Base-by-base conservation (phyloP, 1,284 basidiomycete genomes). In the Porphyrellus sp. region DNA sequence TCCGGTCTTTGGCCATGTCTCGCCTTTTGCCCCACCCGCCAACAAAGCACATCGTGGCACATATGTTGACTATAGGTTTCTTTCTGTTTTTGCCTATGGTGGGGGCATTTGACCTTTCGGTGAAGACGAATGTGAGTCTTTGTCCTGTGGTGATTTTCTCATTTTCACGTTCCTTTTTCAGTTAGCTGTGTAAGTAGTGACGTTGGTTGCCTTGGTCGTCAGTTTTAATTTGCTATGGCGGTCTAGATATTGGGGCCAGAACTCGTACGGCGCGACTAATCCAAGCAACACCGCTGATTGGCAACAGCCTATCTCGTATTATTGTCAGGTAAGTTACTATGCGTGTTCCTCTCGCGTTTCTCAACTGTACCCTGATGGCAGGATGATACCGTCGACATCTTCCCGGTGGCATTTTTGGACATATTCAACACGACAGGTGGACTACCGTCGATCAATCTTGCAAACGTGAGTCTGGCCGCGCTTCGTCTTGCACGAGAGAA, bases 361-460 rank as follows among this genome's bases (percentile, higher is more conserved):
- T 18, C 2, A 30, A 27, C 9, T 35, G 4, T 7, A 39, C 1
- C 4, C 31, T 8, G 27, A 39, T 13, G 24, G 20, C 15, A 67
- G 62, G 54, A 52, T 30, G n/a, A 18, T 18, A 54, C 52, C 8
- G 54, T 61, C 5, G 37, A 63, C 43, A 77, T 72, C 15, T 73
- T 85, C 49, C 82, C 83, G 0, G 60, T 86, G 28, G 82, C 83
- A 4, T 86, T 86, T 64, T 57, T 86, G 47, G 72, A 82, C 57
- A 70, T 75, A 23, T 85, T 83, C 64, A 80, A 79, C 60, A 72
- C 73, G 24, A 72, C 74, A 20, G 83, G 81, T 0, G 77, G 76
- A 9, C 63, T 83, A 7, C 85, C 85, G 1, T 78, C 79, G 25
- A 72, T 87, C 53, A 75, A 86, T 65, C 69, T 87, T 37, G 75